Evolutionary conservation across 352 stramenopile genomes (phyloP), one percentile per base, ranked within the genome.

Genomic region (Phytophthora macrochlamydospora): DNA sequence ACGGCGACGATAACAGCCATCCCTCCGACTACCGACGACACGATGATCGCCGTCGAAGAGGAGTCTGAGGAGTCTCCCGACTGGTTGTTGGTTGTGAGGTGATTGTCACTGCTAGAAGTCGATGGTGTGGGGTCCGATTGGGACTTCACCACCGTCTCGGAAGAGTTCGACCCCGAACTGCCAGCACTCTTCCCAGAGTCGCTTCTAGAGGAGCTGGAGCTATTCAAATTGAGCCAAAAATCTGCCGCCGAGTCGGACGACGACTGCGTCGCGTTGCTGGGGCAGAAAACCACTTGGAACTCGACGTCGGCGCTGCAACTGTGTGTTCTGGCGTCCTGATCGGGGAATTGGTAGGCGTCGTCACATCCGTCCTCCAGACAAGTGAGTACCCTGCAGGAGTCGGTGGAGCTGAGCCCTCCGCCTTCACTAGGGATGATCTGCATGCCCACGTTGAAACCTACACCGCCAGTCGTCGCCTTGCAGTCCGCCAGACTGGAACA

Each of bases 361-460:
- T 62, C n/a, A 43, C 85, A 93, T 13, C 74, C 79, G 35, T 90
- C 79, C n/a, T 51, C 51, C 29, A 81, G 59, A 63, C 85, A 92
- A n/a, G 67, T 80, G 54, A 90, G 71, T 32, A 77, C 67, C 29
- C 63, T 37, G 64, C 81, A 93, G 33, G 76, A 71, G 18, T 71
- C 63, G 8, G 67, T 58, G n/a, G 69, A 72, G n/a, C 48, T 62
- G 45, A 55, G 18, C 7, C 65, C 67, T 40, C 81, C 63, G 0
- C 69, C 69, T 4, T 29, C 64, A 56, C 54, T 66, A 1, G 83
- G 80, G 5, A 77, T 56, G 46, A 93, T 91, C 63, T 83, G 69
- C 79, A 93, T 91, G 55, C 81, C 57, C n/a, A 90, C 68, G 59
- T 92, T 93, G 71, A 86, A 93, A 29, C 83, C 81, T 18, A 78